phyloP scores from a whole-genome alignment of 1,284 basidiomycete species.

The Vanrija pseudolonga region DNA sequence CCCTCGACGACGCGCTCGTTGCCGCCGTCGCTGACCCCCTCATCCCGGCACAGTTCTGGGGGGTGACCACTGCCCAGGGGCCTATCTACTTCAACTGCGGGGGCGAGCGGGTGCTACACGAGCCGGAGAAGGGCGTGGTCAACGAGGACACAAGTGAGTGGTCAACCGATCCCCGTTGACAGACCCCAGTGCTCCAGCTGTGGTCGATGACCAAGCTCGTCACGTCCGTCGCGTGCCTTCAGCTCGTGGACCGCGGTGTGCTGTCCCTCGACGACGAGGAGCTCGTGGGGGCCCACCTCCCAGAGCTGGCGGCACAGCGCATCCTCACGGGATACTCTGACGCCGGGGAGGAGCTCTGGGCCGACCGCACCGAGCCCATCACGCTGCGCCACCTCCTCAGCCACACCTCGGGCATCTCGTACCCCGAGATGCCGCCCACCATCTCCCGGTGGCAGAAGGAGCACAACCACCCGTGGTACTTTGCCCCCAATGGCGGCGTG shows the following conservation, averaged over 20 bases:
- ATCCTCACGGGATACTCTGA: constrained; percentile 32
- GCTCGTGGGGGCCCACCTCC: constrained; percentile 25
- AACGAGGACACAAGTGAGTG: constrained; percentile 12
- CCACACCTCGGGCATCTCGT: constrained; percentile 25
- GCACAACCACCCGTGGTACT: not conserved
- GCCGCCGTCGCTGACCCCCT: constrained; percentile 12
- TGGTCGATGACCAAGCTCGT: constrained; percentile 40
- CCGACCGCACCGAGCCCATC: constrained; percentile 24
- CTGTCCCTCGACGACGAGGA: constrained; percentile 29
- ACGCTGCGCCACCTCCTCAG: constrained; percentile 37
- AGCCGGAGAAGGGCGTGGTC: constrained; percentile 15
- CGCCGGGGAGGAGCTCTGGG: constrained; percentile 22
- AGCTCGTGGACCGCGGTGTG: constrained; percentile 32
- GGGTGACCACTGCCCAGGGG: constrained; percentile 26
- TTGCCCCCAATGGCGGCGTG: constrained; percentile 13
- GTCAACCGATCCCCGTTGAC: not conserved
- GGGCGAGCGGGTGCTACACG: constrained; percentile 24
- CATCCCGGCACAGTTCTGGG: constrained; percentile 29
- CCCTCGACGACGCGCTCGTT: constrained; percentile 20
- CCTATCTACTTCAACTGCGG: constrained; percentile 27
- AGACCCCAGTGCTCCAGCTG: constrained; percentile 21
- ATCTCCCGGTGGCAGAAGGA: constrained; percentile 5
- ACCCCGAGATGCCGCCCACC: not conserved
- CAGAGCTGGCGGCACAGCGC: constrained; percentile 29
- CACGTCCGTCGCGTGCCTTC: constrained; percentile 33